Conservation (phyloP, 768 basidiomycete genomes). For the Pisolithus marmoratus region DNA sequence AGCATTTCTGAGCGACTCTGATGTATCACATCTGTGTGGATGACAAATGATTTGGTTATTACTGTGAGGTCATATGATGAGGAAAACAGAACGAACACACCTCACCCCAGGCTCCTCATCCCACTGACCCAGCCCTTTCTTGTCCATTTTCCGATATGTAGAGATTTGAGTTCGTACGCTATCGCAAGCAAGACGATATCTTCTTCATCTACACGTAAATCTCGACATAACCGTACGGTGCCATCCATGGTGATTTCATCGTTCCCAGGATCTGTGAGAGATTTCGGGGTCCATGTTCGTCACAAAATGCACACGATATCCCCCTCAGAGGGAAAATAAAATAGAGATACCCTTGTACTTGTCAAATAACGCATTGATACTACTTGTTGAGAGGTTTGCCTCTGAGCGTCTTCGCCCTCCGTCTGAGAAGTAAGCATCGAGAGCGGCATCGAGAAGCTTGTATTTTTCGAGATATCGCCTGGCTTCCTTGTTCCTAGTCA, state of each 20-base stretch:
- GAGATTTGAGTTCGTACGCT: conserved; percentile 77
- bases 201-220: conserved; percentile 65
- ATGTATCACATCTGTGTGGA: conserved; percentile 56
- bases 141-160: conserved; percentile 65
- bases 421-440: conserved; percentile 69
- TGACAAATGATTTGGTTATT: neutral
- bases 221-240: conserved; percentile 71
- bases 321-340: neutral
- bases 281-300: neutral
- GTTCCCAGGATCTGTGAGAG: conserved; percentile 45
- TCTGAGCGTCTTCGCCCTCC: conserved; percentile 6
- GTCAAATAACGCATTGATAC: conserved; percentile 54
- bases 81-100: conserved; percentile 17
- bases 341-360: conserved; percentile 54
- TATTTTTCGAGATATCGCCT: conserved; percentile 64
- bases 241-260: conserved; percentile 73
- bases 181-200: conserved; percentile 79
- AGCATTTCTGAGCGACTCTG: conserved; percentile 52
- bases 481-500: conserved; percentile 45
- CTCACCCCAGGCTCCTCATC: conserved; percentile 72
- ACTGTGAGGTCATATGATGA: neutral
- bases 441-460: conserved; percentile 63
- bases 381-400: conserved; percentile 42
- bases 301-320: neutral
- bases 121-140: conserved; percentile 72